Percentiles rank a stretch among this genome's conserved stretches.
These are phyloP conservation scores for Boletus rubropictus DNA, from an alignment of 768 basidiomycete genomes.

Conservation along the genomic window DNA sequence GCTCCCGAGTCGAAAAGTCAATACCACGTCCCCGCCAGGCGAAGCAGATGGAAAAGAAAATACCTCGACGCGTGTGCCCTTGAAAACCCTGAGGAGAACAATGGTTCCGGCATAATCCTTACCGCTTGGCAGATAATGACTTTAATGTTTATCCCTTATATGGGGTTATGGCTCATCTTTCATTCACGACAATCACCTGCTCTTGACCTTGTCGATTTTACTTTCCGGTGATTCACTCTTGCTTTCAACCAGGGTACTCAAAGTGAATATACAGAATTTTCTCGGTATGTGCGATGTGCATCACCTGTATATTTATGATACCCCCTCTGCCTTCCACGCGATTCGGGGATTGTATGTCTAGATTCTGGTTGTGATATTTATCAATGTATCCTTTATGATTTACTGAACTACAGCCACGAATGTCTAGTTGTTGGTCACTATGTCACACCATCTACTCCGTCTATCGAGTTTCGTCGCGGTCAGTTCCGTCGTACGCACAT, in stretches of 20 bases:
- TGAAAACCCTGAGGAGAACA: constrained; percentile 15
- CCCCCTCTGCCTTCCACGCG: background rate
- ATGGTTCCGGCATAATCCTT: constrained; percentile 13
- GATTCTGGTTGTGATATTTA: constrained; percentile 7
- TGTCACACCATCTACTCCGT: background rate
- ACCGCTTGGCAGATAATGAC: background rate
- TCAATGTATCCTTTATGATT: constrained; percentile 12
- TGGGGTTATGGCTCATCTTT: constrained; percentile 1
- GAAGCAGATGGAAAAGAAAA: constrained; percentile 61
- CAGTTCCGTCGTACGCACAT: constrained; percentile 12
- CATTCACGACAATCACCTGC: constrained; percentile 6
- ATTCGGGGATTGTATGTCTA: constrained; percentile 23
- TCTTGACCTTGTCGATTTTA: constrained; percentile 5
- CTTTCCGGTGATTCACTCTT: constrained; percentile 10
- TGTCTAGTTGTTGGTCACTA: no score
- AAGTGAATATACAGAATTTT: background rate
- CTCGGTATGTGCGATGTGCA: constrained; percentile 1
- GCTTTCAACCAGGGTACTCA: constrained; percentile 9
- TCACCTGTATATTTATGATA: constrained; percentile 14
- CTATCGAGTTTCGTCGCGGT: background rate
- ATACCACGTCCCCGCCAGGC: constrained; percentile 35
- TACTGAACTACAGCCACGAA: background rate
- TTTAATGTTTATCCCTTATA: constrained; percentile 7
- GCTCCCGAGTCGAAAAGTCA: constrained; percentile 30
- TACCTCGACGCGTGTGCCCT: constrained; percentile 27